Evolutionary conservation across 257 asterid species (phyloP).

Genomic region (Ligustrum vulgare): DNA sequence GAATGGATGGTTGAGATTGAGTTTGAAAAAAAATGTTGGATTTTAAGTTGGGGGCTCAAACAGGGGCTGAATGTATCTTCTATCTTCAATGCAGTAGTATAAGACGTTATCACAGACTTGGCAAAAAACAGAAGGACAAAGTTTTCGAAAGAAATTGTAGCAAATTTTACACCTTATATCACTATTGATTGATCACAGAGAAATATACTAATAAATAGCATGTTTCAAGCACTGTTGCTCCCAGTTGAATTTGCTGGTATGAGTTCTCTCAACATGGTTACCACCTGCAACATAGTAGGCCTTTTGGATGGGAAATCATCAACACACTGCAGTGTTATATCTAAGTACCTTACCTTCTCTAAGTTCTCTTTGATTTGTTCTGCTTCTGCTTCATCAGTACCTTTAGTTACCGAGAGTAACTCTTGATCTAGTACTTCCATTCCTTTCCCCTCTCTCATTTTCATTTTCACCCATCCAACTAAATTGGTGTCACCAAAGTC

Average conservation of each 20-base stretch:
- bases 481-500: conserved; percentile 92
- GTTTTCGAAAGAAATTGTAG: background rate
- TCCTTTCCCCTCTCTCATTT: conserved; percentile 87
- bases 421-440: conserved; percentile 80
- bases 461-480: conserved; percentile 93
- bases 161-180: conserved; percentile 24
- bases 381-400: conserved; percentile 64
- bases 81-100: background rate
- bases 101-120: background rate
- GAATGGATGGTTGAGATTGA: too few relatives aligned
- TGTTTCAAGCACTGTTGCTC: conserved; percentile 52
- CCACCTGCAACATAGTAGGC: conserved; percentile 90
- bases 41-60: too few relatives aligned
- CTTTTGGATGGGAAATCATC: conserved; percentile 93
- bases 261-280: conserved; percentile 89
- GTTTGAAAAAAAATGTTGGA: too few relatives aligned
- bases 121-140: background rate
- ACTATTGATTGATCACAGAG: conserved; percentile 17
- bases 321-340: conserved; percentile 77
- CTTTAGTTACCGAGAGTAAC: conserved; percentile 43
- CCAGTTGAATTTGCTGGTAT: conserved; percentile 39
- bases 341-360: conserved; percentile 86
- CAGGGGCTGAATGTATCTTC: too few relatives aligned
- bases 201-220: background rate
- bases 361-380: conserved; percentile 82